A percentile compares a stretch with the other conserved stretches of the same genome.
phyloP scores from a whole-genome alignment of 1,284 basidiomycete species.

The Puccinia hordei region DNA sequence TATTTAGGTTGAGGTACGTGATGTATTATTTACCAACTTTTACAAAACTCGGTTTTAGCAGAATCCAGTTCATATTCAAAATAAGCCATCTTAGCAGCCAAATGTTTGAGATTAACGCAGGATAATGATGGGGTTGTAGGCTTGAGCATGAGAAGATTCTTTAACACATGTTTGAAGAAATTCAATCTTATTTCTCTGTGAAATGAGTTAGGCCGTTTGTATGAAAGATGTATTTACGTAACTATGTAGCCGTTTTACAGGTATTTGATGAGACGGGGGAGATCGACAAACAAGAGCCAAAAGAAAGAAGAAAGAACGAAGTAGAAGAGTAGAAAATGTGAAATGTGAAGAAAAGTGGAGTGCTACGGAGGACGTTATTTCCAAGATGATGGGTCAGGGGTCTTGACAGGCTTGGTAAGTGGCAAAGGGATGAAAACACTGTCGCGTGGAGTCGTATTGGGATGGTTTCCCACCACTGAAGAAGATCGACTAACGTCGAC shows the following conservation, averaged over 20 bases:
- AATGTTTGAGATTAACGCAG: too few relatives aligned
- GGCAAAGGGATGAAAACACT: conserved; percentile 21
- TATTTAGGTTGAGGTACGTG: too few relatives aligned
- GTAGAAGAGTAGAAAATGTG: neutral
- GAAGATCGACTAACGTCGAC: neutral
- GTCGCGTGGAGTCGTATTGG: neutral
- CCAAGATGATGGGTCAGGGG: conserved; percentile 26
- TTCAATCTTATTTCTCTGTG: too few relatives aligned
- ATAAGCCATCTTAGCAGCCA: too few relatives aligned
- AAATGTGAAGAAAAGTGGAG: neutral
- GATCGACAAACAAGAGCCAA: neutral
- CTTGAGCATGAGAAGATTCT: too few relatives aligned
- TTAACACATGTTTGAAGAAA: too few relatives aligned
- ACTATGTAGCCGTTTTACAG: neutral
- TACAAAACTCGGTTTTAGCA: too few relatives aligned
- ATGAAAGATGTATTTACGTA: neutral
- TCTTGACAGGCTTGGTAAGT: conserved; percentile 18
- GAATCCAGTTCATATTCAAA: too few relatives aligned
- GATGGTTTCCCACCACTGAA: neutral
- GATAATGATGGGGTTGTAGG: too few relatives aligned
- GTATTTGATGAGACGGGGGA: neutral
- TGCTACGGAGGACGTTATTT: neutral
- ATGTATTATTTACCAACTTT: too few relatives aligned
- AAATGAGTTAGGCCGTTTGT: too few relatives aligned
- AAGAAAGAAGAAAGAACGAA: conserved; percentile 7